Evolutionary conservation across 202 grass and related monocot genomes (phyloP).

Genomic region (Panicum hallii): DNA sequence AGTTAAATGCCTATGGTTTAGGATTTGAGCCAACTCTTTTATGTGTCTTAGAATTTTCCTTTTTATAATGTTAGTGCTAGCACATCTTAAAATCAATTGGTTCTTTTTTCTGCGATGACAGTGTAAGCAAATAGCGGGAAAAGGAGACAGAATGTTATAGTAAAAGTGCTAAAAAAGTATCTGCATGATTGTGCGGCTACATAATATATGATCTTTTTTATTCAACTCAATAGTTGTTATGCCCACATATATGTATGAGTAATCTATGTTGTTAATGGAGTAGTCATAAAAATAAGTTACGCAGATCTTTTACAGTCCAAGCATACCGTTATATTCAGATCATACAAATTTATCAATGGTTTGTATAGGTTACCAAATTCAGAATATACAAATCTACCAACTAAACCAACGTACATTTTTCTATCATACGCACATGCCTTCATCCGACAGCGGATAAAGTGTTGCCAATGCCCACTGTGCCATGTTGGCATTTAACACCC

Average conservation of each 20-base stretch:
- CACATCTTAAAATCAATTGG: not conserved
- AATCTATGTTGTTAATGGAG: not conserved
- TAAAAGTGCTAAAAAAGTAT: not conserved
- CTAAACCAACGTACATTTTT: too few relatives aligned
- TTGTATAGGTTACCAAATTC: too few relatives aligned
- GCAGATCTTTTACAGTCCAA: not conserved
- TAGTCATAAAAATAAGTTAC: not conserved
- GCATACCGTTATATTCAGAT: too few relatives aligned
- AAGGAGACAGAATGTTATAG: not conserved
- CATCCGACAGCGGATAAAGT: too few relatives aligned
- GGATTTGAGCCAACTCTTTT: not conserved
- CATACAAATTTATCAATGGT: too few relatives aligned
- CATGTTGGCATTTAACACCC: too few relatives aligned
- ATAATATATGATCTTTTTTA: not conserved
- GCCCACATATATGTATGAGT: not conserved
- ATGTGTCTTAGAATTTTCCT: not conserved
- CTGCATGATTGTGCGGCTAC: not conserved
- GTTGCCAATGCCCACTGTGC: too few relatives aligned
- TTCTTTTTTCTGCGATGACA: not conserved
- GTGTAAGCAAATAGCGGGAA: too few relatives aligned
- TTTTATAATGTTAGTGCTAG: not conserved
- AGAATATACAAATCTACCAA: too few relatives aligned
- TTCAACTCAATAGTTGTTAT: not conserved
- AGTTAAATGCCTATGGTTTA: not conserved
- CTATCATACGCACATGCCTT: not conserved